Evolutionary conservation across 129 eudicot genomes (phyloP).

Genomic region (Smallanthus sonchifolius): DNA sequence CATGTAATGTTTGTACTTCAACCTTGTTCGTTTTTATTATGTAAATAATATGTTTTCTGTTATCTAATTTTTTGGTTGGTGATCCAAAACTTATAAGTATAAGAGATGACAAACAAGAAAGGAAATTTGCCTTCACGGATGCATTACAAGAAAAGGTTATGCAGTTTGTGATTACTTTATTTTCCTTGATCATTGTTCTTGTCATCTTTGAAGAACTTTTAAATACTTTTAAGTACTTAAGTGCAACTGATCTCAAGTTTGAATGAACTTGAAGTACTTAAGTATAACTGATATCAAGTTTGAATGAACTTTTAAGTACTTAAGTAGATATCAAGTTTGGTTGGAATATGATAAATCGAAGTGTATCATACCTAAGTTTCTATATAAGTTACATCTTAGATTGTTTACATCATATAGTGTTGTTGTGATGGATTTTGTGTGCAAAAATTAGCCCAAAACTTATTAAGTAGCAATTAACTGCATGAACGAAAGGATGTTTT

Average conservation of each 20-base stretch:
- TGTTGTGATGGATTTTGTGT: constrained; percentile 1
- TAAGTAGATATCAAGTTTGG: no score
- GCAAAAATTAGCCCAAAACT: neutral
- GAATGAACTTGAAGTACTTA: no score
- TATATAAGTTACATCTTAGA: neutral
- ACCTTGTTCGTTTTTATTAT: neutral
- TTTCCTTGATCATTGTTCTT: neutral
- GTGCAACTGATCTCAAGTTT: no score
- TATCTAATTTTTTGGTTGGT: neutral
- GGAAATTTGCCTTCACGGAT: no score
- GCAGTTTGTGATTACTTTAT: no score
- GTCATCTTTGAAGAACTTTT: constrained; percentile 1
- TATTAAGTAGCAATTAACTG: neutral
- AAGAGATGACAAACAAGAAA: no score
- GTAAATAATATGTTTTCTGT: neutral
- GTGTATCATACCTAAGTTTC: neutral
- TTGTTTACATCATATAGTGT: constrained; percentile 4
- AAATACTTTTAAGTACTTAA: neutral
- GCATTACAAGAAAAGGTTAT: no score
- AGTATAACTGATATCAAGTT: no score
- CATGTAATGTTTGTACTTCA: constrained; percentile 1
- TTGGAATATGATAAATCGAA: neutral
- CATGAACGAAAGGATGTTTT: neutral
- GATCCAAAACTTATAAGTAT: neutral
- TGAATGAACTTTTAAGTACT: no score